phyloP scores from a whole-genome alignment of 495 filamentous ascomycete species.

The Trichoderma asperelloides region DNA sequence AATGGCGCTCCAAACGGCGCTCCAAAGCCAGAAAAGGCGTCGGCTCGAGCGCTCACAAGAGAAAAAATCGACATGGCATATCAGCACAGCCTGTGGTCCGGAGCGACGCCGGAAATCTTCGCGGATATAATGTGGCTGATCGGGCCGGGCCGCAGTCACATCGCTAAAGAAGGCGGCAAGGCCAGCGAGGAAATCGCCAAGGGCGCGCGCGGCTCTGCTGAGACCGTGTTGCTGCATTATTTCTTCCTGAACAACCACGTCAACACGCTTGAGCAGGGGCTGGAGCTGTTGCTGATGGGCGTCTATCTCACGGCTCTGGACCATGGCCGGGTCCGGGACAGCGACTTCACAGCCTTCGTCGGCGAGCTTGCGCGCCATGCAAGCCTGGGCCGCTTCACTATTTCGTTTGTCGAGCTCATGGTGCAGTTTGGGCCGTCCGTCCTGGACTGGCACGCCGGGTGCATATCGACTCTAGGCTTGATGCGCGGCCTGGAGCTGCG shows the following conservation, averaged over 20 bases:
- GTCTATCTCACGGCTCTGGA: background rate
- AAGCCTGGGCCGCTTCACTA: background rate
- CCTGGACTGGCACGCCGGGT: background rate
- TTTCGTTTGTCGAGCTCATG: background rate
- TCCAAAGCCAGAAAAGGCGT: background rate
- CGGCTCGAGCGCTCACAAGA: background rate
- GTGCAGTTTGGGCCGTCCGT: background rate
- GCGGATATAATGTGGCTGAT: background rate
- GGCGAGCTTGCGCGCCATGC: background rate
- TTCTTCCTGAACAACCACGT: background rate
- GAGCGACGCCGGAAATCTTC: background rate
- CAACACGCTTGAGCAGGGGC: background rate
- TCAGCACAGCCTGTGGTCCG: background rate
- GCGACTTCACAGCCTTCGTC: background rate
- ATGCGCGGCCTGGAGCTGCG: background rate
- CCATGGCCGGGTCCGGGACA: background rate
- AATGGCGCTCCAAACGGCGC: background rate
- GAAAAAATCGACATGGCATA: background rate
- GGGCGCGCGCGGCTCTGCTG: background rate
- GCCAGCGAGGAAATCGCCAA: background rate
- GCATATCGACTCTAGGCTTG: background rate
- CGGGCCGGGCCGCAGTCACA: background rate
- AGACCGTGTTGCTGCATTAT: background rate
- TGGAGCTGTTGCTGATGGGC: background rate
- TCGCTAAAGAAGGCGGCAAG: background rate